phyloP scores from a whole-genome alignment of 352 stramenopile genomes.

The Phytophthora hybrid region DNA sequence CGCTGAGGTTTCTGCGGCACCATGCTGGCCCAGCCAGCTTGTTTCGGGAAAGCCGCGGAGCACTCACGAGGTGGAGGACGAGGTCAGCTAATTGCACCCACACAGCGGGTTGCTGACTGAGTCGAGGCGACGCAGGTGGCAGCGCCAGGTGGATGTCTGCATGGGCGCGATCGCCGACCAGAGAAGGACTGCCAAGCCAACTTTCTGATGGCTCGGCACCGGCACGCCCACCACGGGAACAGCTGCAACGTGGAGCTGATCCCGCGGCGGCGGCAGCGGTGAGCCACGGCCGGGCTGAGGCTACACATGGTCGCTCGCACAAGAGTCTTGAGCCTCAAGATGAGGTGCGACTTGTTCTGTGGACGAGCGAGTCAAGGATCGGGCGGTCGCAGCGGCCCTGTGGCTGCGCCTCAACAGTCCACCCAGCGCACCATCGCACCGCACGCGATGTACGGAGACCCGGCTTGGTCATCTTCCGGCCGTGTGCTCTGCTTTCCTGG shows the following conservation, averaged over 20 bases:
- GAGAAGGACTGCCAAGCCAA: slow-evolving; percentile 10
- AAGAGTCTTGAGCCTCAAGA: neutral
- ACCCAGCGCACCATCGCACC: slow-evolving; percentile 21
- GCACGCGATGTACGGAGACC: slow-evolving; percentile 10
- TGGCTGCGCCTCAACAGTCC: neutral
- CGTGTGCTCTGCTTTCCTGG: slow-evolving; percentile 13
- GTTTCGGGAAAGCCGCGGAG: slow-evolving; percentile 30
- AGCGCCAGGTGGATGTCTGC: slow-evolving; percentile 1
- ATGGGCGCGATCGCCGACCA: neutral
- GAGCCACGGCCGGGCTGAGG: neutral
- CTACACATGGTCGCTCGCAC: slow-evolving; percentile 17
- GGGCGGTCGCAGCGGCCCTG: slow-evolving; percentile 5
- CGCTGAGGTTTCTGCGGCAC: slow-evolving; percentile 9
- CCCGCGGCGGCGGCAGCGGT: slow-evolving; percentile 9
- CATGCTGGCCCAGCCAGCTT: slow-evolving; percentile 29
- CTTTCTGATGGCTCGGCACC: slow-evolving; percentile 20
- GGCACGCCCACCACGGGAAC: slow-evolving; percentile 3
- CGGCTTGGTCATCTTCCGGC: slow-evolving; percentile 37
- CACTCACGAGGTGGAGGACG: slow-evolving; percentile 20
- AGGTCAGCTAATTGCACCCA: slow-evolving; percentile 19
- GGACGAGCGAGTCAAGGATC: slow-evolving; percentile 26
- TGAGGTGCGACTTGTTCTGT: slow-evolving; percentile 17
- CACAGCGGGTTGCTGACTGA: neutral
- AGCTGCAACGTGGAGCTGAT: slow-evolving; percentile 40
- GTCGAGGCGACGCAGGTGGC: slow-evolving; percentile 13